A percentile compares a stretch with the other conserved stretches of the same genome.
phyloP scores from a whole-genome alignment of 1,284 basidiomycete species.

The Ganoderma meredithae region DNA sequence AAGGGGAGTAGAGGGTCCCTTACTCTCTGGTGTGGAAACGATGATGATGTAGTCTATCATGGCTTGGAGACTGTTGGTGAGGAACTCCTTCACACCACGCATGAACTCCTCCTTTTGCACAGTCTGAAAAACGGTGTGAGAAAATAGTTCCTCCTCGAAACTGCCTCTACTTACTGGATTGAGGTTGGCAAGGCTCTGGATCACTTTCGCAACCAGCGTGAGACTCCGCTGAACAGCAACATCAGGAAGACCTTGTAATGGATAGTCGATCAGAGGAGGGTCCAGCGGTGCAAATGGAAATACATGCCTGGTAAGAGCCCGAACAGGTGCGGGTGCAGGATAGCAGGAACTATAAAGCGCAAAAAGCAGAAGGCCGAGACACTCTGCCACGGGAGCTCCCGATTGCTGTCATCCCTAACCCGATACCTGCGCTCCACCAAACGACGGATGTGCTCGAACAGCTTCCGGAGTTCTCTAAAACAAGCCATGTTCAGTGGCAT shows the following conservation, averaged over 20 bases:
- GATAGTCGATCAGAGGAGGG: background rate
- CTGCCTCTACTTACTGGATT: slow-evolving; percentile 61
- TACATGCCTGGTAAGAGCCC: slow-evolving; percentile 72
- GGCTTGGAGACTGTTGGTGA: slow-evolving; percentile 60
- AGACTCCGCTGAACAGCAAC: slow-evolving; percentile 74
- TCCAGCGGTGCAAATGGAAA: background rate
- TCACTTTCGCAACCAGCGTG: slow-evolving; percentile 79
- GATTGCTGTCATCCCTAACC: slow-evolving; percentile 50
- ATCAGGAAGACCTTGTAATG: slow-evolving; percentile 64
- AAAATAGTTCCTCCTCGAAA: background rate
- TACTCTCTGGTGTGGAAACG: slow-evolving; percentile 63
- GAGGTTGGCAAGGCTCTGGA: slow-evolving; percentile 82
- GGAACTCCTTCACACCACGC: slow-evolving; percentile 72
- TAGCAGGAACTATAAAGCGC: slow-evolving; percentile 83
- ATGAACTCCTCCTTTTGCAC: slow-evolving; percentile 78
- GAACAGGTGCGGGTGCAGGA: slow-evolving; percentile 80
- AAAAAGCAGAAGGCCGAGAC: slow-evolving; percentile 88
- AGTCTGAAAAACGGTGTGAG: slow-evolving; percentile 45
- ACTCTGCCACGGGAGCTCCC: slow-evolving; percentile 76
- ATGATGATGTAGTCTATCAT: slow-evolving; percentile 80
- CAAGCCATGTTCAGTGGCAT: background rate
- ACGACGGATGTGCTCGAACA: slow-evolving; percentile 76
- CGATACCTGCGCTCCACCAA: slow-evolving; percentile 73
- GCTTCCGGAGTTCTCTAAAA: slow-evolving; percentile 72
- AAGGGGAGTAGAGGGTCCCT: slow-evolving; percentile 37